These are phyloP conservation scores for Rhizodiscina lignyota DNA, from an alignment of 495 filamentous ascomycete genomes.

Conservation along the genomic window DNA sequence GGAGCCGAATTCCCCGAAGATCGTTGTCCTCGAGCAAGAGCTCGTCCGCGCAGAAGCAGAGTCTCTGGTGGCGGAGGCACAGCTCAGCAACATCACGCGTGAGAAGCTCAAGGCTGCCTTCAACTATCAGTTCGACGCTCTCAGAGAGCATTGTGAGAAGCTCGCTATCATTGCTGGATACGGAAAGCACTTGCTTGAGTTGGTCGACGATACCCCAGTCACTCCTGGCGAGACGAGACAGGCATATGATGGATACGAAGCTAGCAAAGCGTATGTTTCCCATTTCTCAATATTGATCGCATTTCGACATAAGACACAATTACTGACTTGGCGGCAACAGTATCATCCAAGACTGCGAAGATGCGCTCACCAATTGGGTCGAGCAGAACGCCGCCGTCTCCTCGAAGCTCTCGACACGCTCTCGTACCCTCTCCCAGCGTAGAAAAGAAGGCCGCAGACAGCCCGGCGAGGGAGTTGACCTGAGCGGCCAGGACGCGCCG, in stretches of 20 bases:
- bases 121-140: constrained; percentile 94
- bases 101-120: constrained; percentile 98
- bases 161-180: constrained; percentile 93
- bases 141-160: constrained; percentile 97
- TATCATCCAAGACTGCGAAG: constrained; percentile 98
- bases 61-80: constrained; percentile 92
- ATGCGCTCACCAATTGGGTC: constrained; percentile 94
- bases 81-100: constrained; percentile 96
- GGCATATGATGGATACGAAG: constrained; percentile 96
- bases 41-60: constrained; percentile 96
- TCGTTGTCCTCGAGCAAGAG: constrained; percentile 95
- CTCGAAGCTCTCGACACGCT: constrained; percentile 67
- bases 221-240: constrained; percentile 93
- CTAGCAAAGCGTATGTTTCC: constrained; percentile 59
- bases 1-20: constrained; percentile 92
- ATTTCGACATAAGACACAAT: background rate
- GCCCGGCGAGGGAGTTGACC: constrained; percentile 53
- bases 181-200: constrained; percentile 88
- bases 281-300: background rate
- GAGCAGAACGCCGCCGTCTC: constrained; percentile 72
- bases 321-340: constrained; percentile 16
- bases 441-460: constrained; percentile 42
- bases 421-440: constrained; percentile 72
- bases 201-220: constrained; percentile 91
- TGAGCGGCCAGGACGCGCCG: constrained; percentile 71